Evolutionary conservation across 768 basidiomycete genomes (phyloP).

Genomic region (Saitozyma podzolica): DNA sequence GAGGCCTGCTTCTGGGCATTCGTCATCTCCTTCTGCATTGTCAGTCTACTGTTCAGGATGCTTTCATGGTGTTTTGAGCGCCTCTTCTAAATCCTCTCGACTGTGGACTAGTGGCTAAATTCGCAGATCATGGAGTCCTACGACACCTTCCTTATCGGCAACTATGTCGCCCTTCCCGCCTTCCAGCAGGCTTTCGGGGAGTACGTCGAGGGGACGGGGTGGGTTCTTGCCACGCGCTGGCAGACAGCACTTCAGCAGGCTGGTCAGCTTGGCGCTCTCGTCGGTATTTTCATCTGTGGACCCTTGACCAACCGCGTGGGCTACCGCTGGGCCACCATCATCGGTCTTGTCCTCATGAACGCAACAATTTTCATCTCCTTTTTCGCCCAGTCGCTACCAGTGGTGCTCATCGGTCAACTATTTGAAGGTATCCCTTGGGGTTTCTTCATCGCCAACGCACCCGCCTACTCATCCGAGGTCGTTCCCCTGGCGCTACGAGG

Average conservation of each 20-base stretch:
- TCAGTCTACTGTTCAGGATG: background rate
- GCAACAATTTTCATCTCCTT: constrained; percentile 41
- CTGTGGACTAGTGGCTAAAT: background rate
- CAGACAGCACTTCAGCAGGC: constrained; percentile 33
- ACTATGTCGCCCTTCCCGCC: constrained; percentile 33
- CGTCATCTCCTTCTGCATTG: constrained; percentile 35
- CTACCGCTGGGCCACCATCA: constrained; percentile 38
- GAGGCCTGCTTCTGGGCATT: constrained; percentile 49
- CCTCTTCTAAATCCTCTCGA: too few relatives aligned
- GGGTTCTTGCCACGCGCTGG: constrained; percentile 35
- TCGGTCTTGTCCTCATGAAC: constrained; percentile 35
- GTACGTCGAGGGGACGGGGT: constrained; percentile 2
- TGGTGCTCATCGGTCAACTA: constrained; percentile 39
- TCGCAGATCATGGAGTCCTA: constrained; percentile 35
- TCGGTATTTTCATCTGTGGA: constrained; percentile 41
- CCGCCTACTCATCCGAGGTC: constrained; percentile 47
- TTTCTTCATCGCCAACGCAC: constrained; percentile 45
- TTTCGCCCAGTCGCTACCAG: constrained; percentile 38
- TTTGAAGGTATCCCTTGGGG: constrained; percentile 46
- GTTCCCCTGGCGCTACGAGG: constrained; percentile 45
- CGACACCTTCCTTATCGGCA: constrained; percentile 40
- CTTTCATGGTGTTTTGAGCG: too few relatives aligned
- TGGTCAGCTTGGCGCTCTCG: constrained; percentile 38
- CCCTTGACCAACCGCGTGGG: constrained; percentile 38
- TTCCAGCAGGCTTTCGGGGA: constrained; percentile 19